A percentile compares a stretch with the other conserved stretches of the same genome.
phyloP scores from a whole-genome alignment of 768 basidiomycete genomes.

The Calocybe gangraenosa region DNA sequence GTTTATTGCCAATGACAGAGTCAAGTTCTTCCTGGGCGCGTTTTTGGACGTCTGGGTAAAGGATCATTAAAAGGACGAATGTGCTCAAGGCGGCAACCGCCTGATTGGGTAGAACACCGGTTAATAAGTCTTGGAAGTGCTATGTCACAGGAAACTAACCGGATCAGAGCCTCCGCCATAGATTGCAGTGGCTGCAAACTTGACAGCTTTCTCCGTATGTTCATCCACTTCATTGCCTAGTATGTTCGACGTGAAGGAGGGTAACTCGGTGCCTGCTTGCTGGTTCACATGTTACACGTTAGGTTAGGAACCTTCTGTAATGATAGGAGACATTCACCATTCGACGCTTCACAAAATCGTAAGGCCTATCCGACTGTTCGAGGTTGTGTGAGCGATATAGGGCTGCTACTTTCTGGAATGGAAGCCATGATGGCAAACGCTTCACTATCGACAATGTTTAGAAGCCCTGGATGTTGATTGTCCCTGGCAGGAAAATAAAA shows the following conservation, averaged over 20 bases:
- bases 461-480: neutral
- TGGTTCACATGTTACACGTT: slow-evolving; percentile 13
- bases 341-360: slow-evolving; percentile 33
- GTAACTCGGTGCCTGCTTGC: slow-evolving; percentile 28
- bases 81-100: slow-evolving; percentile 21
- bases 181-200: slow-evolving; percentile 29
- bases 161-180: slow-evolving; percentile 33
- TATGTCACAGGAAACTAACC: slow-evolving; percentile 17
- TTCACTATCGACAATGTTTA: slow-evolving; percentile 25
- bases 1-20: slow-evolving; percentile 22
- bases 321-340: slow-evolving; percentile 16
- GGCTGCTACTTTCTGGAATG: slow-evolving; percentile 34
- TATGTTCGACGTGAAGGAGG: slow-evolving; percentile 39
- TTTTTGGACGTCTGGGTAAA: slow-evolving; percentile 24
- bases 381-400: slow-evolving; percentile 27
- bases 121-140: neutral
- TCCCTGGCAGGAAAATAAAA: neutral
- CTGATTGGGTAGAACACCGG: slow-evolving; percentile 10
- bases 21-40: slow-evolving; percentile 31
- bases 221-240: slow-evolving; percentile 26
- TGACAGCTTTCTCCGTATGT: slow-evolving; percentile 30
- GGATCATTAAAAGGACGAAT: slow-evolving; percentile 28
- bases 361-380: slow-evolving; percentile 30
- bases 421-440: slow-evolving; percentile 40
- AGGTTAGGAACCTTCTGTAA: slow-evolving; percentile 16